These are phyloP conservation scores for Neurospora africana DNA, from an alignment of 495 filamentous ascomycete genomes.

Conservation along the genomic window DNA sequence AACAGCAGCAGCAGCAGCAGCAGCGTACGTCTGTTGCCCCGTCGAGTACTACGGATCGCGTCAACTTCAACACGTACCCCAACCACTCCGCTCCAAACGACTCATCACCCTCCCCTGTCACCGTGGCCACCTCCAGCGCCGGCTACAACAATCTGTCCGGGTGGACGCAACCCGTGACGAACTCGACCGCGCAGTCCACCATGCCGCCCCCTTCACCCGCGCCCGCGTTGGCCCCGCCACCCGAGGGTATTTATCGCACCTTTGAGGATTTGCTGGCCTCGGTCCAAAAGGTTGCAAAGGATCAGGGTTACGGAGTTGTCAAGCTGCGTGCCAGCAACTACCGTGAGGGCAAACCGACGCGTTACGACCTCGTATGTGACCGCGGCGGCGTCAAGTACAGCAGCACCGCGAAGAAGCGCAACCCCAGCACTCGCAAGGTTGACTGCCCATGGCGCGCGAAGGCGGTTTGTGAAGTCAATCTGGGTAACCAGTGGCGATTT, in stretches of 20 bases:
- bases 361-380: constrained; percentile 42
- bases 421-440: constrained; percentile 41
- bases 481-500: constrained; percentile 42
- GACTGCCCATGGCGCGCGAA: constrained; percentile 44
- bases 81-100: constrained; percentile 23
- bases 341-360: constrained; percentile 38
- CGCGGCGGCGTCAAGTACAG: constrained; percentile 43
- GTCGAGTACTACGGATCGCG: constrained; percentile 17
- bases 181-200: constrained; percentile 14
- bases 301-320: constrained; percentile 40
- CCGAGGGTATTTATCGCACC: constrained; percentile 34
- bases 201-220: constrained; percentile 25
- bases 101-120: constrained; percentile 24
- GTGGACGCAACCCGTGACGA: constrained; percentile 14
- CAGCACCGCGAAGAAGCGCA: constrained; percentile 44
- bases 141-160: constrained; percentile 17
- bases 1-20: constrained; percentile 19
- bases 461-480: constrained; percentile 41
- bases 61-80: constrained; percentile 22
- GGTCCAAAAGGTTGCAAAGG: constrained; percentile 36
- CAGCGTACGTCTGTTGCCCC: constrained; percentile 12
- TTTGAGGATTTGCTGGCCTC: constrained; percentile 36
- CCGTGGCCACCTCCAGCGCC: constrained; percentile 25
- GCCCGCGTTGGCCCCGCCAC: constrained; percentile 31
- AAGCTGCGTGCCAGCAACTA: constrained; percentile 43